Conservation (phyloP, 2,329 filamentous ascomycete species). For the Colletotrichum chrysophilum region DNA sequence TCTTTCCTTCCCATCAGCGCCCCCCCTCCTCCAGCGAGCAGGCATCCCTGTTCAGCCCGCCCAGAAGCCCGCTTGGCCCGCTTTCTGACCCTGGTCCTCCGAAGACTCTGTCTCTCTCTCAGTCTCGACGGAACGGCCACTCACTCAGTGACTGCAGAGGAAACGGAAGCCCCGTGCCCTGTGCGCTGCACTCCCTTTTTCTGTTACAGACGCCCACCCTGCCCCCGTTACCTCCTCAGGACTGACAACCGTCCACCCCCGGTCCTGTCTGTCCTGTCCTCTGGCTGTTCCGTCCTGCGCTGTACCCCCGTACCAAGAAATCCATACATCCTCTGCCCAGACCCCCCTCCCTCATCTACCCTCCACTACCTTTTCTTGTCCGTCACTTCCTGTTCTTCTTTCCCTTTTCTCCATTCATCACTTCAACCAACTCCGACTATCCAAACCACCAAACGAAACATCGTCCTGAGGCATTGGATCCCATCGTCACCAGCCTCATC, state of each 20-base stretch:
- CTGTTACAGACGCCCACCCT: constrained; percentile 3
- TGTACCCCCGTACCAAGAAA: neutral
- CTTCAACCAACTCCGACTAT: neutral
- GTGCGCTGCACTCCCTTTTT: neutral
- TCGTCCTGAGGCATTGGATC: neutral
- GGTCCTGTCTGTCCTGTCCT: neutral
- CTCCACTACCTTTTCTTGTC: neutral
- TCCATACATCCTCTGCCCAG: constrained; percentile 10
- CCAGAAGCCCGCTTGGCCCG: constrained; percentile 18
- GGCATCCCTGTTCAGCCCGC: constrained; percentile 14
- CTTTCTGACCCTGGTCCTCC: constrained; percentile 9
- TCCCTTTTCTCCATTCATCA: neutral
- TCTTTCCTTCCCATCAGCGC: constrained; percentile 1
- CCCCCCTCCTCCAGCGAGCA: neutral
- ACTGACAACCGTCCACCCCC: neutral
- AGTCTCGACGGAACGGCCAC: constrained; percentile 1
- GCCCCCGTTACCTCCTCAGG: neutral
- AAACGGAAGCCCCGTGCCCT: constrained; percentile 16
- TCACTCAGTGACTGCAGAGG: constrained; percentile 9
- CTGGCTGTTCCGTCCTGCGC: neutral
- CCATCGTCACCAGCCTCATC: constrained; percentile 10
- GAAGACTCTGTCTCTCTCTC: neutral
- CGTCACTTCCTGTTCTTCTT: neutral
- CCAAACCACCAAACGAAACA: constrained; percentile 18
- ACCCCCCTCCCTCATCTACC: neutral